Percentiles rank a stretch among this genome's conserved stretches.
These are phyloP conservation scores for Termitomyces sp. DNA, from an alignment of 768 basidiomycete species.

Conservation along the genomic window DNA sequence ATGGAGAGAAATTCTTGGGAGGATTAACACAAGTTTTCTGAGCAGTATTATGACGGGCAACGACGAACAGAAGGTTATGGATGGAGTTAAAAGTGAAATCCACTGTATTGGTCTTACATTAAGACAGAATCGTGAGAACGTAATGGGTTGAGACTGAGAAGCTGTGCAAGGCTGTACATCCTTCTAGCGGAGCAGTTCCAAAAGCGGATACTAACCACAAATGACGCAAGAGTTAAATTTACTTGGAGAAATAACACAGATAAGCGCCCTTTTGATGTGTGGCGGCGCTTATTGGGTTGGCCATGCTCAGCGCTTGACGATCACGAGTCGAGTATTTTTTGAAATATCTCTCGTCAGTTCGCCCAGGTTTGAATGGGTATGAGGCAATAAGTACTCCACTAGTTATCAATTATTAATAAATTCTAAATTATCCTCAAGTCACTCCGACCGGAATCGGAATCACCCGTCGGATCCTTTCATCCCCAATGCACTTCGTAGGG, in stretches of 20 bases:
- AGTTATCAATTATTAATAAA: no score
- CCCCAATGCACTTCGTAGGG: no score
- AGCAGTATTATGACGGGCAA: not conserved
- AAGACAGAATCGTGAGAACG: not conserved
- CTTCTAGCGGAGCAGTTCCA: not conserved
- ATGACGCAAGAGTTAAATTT: not conserved
- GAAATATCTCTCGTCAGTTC: no score
- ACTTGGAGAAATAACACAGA: no score
- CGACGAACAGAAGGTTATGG: not conserved
- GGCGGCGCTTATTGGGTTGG: not conserved
- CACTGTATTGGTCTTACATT: not conserved
- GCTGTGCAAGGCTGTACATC: not conserved
- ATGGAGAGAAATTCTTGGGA: not conserved
- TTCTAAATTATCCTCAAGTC: no score
- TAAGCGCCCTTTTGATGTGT: not conserved
- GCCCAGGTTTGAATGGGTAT: no score
- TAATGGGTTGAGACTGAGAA: not conserved
- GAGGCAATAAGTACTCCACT: no score
- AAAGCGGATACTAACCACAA: not conserved
- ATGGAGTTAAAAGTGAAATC: not conserved
- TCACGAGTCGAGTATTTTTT: no score
- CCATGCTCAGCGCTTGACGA: not conserved
- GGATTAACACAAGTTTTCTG: not conserved
- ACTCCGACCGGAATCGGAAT: no score
- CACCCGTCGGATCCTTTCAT: no score